These are phyloP conservation scores for Metschnikowia orientalis DNA, from an alignment of 805 yeast genomes.

Conservation along the genomic window DNA sequence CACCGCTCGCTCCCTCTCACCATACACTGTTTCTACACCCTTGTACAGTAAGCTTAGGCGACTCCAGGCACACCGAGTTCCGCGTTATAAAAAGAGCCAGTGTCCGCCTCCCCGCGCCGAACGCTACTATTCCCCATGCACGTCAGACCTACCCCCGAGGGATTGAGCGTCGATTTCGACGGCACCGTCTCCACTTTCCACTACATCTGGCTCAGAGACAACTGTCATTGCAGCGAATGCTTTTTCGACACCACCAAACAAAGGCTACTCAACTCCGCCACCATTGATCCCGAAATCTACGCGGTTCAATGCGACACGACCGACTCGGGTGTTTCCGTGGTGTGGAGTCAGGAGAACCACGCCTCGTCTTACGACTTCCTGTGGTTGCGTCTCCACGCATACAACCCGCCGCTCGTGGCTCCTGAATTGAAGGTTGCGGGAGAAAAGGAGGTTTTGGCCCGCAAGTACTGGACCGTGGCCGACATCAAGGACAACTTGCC, in stretches of 20 bases:
- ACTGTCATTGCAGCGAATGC: constrained; percentile 55
- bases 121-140: background rate
- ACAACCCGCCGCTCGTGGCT: constrained; percentile 45
- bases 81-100: background rate
- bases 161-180: constrained; percentile 10
- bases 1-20: constrained; percentile 5
- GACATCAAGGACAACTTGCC: constrained; percentile 41
- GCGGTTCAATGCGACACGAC: constrained; percentile 16
- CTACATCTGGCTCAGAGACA: constrained; percentile 60
- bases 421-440: constrained; percentile 24
- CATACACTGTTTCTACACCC: constrained; percentile 5
- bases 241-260: constrained; percentile 55
- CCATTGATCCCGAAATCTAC: constrained; percentile 29
- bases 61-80: background rate
- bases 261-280: constrained; percentile 52
- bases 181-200: constrained; percentile 14
- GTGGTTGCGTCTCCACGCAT: constrained; percentile 50
- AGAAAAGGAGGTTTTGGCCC: constrained; percentile 26
- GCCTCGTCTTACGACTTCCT: constrained; percentile 29
- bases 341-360: constrained; percentile 44
- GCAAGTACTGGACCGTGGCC: constrained; percentile 43
- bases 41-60: constrained; percentile 1
- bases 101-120: constrained; percentile 1
- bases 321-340: constrained; percentile 16
- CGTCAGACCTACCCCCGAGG: constrained; percentile 3